These are phyloP conservation scores for Prillingera fragicola DNA, from an alignment of 1,284 basidiomycete genomes.

Conservation along the genomic window DNA sequence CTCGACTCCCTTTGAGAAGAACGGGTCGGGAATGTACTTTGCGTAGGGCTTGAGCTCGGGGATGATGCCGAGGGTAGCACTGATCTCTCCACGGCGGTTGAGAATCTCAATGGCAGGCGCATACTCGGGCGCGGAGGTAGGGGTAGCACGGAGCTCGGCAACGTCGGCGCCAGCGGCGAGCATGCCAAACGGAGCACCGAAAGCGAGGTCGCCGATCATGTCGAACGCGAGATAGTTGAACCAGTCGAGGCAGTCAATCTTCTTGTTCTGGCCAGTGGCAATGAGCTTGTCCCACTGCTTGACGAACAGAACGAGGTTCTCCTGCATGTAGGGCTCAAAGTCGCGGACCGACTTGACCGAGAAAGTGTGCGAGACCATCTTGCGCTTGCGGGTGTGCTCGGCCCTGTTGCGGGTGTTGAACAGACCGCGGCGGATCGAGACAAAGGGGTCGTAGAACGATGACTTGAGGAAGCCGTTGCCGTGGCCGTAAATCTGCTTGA, in stretches of 20 bases:
- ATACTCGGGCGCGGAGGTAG: constrained; percentile 36
- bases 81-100: constrained; percentile 83
- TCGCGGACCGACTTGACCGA: constrained; percentile 59
- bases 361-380: constrained; percentile 82
- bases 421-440: constrained; percentile 58
- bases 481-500: constrained; percentile 65
- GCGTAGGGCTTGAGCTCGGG: constrained; percentile 59
- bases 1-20: constrained; percentile 65
- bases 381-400: constrained; percentile 82
- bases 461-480: constrained; percentile 73
- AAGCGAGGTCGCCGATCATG: constrained; percentile 76
- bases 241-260: constrained; percentile 67
- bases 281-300: constrained; percentile 76
- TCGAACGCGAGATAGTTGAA: constrained; percentile 81
- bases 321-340: constrained; percentile 65
- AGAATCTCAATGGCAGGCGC: constrained; percentile 80
- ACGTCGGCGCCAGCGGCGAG: constrained; percentile 66
- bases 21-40: constrained; percentile 57
- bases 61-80: constrained; percentile 74
- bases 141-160: constrained; percentile 58
- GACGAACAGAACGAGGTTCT: constrained; percentile 60
- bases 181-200: constrained; percentile 87
- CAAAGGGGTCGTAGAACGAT: constrained; percentile 66
- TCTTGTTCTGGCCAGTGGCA: constrained; percentile 55
- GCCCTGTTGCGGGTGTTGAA: constrained; percentile 58